These are phyloP conservation scores for Paramyrothecium roridum DNA, from an alignment of 2,329 filamentous ascomycete species.

Conservation along the genomic window DNA sequence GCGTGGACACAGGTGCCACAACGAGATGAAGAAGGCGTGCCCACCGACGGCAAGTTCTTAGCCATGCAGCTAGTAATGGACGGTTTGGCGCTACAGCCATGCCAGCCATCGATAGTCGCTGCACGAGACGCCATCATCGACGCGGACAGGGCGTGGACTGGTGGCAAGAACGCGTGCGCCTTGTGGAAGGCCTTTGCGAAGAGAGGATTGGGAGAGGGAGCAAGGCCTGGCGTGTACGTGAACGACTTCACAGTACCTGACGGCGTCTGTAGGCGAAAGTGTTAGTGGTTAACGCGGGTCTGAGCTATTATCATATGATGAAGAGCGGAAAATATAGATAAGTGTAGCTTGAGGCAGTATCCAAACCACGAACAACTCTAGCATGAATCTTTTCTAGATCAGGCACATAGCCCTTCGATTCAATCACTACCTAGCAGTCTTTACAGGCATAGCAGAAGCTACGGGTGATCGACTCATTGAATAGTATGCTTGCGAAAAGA, in stretches of 20 bases:
- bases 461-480: too few species aligned
- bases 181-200: constrained; percentile 51
- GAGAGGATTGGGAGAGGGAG: constrained; percentile 40
- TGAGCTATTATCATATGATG: too few species aligned
- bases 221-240: constrained; percentile 20
- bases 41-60: constrained; percentile 44
- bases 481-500: too few species aligned
- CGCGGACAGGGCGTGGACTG: constrained; percentile 43
- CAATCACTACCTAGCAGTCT: too few species aligned
- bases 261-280: constrained; percentile 12
- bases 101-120: constrained; percentile 45
- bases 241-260: constrained; percentile 26
- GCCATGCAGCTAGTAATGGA: constrained; percentile 46
- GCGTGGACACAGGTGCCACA: constrained; percentile 29
- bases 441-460: too few species aligned
- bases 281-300: neutral
- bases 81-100: constrained; percentile 47
- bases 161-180: constrained; percentile 41
- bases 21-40: constrained; percentile 37
- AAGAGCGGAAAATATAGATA: too few species aligned
- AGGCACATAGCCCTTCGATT: too few species aligned
- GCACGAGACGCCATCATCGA: constrained; percentile 48
- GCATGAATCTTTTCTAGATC: too few species aligned
- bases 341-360: too few species aligned
- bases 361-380: too few species aligned